Percentiles rank a stretch among this genome's conserved stretches.
Conservation (phyloP, 352 stramenopile genomes). For the Globisporangium camurandrum region DNA sequence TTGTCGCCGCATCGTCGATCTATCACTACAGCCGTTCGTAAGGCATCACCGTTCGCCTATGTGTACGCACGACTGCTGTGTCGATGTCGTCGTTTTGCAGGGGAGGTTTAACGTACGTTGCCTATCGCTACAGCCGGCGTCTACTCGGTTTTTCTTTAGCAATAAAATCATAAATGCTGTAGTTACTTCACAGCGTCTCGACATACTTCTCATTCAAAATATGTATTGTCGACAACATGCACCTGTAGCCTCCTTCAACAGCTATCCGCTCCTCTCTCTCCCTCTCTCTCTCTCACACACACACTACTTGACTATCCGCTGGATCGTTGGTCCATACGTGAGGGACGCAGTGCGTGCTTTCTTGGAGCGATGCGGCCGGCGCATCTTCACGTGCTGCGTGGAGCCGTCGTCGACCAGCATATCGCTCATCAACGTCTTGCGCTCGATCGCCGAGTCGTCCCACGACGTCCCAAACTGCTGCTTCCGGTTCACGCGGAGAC, state of each 20-base stretch:
- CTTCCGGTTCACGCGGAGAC: conserved; percentile 55
- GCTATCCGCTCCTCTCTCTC: not conserved
- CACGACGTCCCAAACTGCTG: conserved; percentile 71
- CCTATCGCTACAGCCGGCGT: too few species aligned
- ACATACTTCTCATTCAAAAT: not conserved
- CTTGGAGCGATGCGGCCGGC: conserved; percentile 27
- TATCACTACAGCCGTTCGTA: not conserved
- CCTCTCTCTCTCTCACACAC: too few species aligned
- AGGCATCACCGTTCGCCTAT: not conserved
- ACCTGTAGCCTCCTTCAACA: too few species aligned
- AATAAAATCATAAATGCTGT: too few species aligned
- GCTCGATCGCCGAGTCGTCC: conserved; percentile 73
- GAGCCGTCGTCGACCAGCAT: conserved; percentile 38
- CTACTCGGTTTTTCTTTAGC: too few species aligned
- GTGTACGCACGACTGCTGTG: too few species aligned
- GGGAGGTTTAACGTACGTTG: too few species aligned
- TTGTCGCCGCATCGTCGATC: conserved; percentile 19
- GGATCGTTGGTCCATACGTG: conserved; percentile 8
- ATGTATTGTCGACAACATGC: not conserved
- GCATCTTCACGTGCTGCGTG: conserved; percentile 29
- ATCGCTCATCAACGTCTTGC: conserved; percentile 68
- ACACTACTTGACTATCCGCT: conserved; percentile 9
- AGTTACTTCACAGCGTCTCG: not conserved
- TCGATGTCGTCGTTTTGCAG: too few species aligned
- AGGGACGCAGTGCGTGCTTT: conserved; percentile 14